Evolutionary conservation across 176 grass and related monocot genomes (phyloP), one percentile per base, ranked within the genome.

Genomic region (Areca catechu): DNA sequence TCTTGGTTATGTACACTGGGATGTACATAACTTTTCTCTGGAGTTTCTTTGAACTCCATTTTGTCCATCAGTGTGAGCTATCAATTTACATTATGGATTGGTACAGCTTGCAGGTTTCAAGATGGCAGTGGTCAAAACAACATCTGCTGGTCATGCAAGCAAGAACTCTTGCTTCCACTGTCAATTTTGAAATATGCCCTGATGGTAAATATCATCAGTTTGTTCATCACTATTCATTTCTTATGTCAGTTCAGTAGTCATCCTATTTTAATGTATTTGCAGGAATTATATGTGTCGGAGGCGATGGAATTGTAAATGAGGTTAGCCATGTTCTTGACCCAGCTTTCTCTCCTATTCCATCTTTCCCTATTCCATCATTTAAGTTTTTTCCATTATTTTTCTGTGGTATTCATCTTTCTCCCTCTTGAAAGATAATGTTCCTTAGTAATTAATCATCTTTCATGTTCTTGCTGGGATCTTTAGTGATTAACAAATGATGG

Each of bases 241-340:
- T 43, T 12, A 2, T 43, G 34, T 43, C 10, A 43, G 9, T 43
- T 43, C 34, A 43, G 34, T 3, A 43, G 9, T 43, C 7, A 43
- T 12, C 34, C 9, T 5, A 43, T 12, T 71, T 29, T 76, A 29
- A 19, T 12, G 53, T 72, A 4, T 75, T 75, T 63, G 20, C 58
- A 85, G 86, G 81, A 53, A 88, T 97, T 60, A 68, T 97, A 75
- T 97, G 86, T 73, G 75, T 97, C 57, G 92, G 92, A 51, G 86
- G 92, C 7, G 92, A 97, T 82, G 92, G 86, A 65, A 86, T 97
- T 9, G 73, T 91, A 64, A 97, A 97, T 72, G 92, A 91, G 79
- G 69, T 76, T 16, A 65, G 47, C 56, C 52, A 27, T 18, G 22
- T 57, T 62, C 34, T 43, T 12, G 7, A 43, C 9, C 34, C 9